Evolutionary conservation across 164 flowering plant genomes (phyloP).

Genomic region (Aristolochia californica): DNA sequence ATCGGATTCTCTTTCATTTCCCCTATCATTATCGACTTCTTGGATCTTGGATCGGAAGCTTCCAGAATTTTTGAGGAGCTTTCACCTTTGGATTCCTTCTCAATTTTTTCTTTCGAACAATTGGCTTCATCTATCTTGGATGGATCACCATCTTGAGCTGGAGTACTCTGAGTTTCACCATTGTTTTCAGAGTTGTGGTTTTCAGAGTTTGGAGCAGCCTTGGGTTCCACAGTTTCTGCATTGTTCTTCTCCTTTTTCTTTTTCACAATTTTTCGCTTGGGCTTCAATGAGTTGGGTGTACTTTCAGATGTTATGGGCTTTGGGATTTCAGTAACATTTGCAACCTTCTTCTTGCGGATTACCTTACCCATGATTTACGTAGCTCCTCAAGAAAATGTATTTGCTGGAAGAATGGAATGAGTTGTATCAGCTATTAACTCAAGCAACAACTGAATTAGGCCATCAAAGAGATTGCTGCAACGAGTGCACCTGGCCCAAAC

Average conservation of each 20-base stretch:
- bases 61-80: not conserved
- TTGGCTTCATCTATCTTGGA: too few species aligned
- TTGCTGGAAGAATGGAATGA: too few species aligned
- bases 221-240: too few species aligned
- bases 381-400: conserved; percentile 1
- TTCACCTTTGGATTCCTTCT: conserved; percentile 10
- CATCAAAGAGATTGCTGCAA: too few species aligned
- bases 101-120: conserved; percentile 3
- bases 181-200: too few species aligned
- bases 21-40: not conserved
- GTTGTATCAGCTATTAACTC: too few species aligned
- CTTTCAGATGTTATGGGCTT: conserved; percentile 8
- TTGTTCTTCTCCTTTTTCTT: conserved; percentile 1
- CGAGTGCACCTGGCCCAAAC: too few species aligned
- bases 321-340: conserved; percentile 4
- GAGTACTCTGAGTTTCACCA: too few species aligned
- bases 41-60: too few species aligned
- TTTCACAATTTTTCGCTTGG: conserved; percentile 21
- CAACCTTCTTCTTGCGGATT: conserved; percentile 7
- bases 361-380: conserved; percentile 8
- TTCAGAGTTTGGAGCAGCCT: too few species aligned
- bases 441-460: too few species aligned
- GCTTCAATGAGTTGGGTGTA: conserved; percentile 22
- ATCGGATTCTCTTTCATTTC: not conserved
- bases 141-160: too few species aligned